Conservation (phyloP, 2,329 filamentous ascomycete genomes). For the Ascochyta pisi region DNA sequence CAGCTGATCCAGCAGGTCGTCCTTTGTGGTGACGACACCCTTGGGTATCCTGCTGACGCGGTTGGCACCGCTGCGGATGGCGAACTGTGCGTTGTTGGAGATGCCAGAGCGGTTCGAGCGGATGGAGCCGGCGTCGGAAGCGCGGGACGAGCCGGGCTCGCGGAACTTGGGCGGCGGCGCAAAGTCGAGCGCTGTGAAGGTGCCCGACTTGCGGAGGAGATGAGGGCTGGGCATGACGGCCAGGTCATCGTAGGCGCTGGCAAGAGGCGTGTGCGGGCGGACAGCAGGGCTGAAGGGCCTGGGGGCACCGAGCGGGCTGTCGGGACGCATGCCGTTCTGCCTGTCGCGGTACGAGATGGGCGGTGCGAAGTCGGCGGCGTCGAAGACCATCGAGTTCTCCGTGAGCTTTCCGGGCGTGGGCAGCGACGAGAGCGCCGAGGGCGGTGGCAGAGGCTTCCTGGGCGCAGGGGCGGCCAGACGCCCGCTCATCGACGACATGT, state of each 20-base stretch:
- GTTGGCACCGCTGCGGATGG: conserved; percentile 80
- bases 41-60: conserved; percentile 84
- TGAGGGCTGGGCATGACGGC: conserved; percentile 85
- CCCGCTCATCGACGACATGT: conserved; percentile 52
- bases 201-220: conserved; percentile 75
- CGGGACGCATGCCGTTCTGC: conserved; percentile 68
- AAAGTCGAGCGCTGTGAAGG: conserved; percentile 82
- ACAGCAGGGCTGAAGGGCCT: conserved; percentile 77
- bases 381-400: conserved; percentile 76
- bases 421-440: conserved; percentile 73
- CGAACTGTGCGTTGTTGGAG: conserved; percentile 72
- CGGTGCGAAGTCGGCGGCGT: conserved; percentile 85
- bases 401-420: conserved; percentile 85
- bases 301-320: conserved; percentile 64
- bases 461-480: conserved; percentile 45
- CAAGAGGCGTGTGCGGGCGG: conserved; percentile 77
- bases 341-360: conserved; percentile 68
- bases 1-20: conserved; percentile 68
- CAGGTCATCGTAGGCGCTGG: conserved; percentile 86
- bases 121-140: conserved; percentile 57
- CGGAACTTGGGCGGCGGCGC: conserved; percentile 78
- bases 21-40: conserved; percentile 78
- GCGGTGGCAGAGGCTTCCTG: conserved; percentile 73
- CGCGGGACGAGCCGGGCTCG: conserved; percentile 45
- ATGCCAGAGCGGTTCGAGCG: conserved; percentile 80